Conservation (phyloP, 2,329 filamentous ascomycete genomes). For the Simplicillium aogashimaense region DNA sequence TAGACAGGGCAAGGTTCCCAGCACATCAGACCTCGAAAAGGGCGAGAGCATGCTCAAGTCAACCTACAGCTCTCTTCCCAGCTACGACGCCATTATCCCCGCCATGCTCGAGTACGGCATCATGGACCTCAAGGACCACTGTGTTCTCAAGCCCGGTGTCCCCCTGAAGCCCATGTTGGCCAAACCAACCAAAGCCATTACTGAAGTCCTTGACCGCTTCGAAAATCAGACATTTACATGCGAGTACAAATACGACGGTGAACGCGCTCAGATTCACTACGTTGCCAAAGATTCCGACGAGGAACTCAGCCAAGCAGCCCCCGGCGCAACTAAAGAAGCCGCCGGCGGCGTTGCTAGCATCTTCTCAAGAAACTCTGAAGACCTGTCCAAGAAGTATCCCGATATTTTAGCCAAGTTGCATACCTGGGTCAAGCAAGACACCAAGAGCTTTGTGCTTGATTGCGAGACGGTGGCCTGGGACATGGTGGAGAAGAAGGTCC, state of each 20-base stretch:
- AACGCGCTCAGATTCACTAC: slow-evolving; percentile 97
- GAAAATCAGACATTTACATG: slow-evolving; percentile 94
- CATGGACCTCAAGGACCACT: slow-evolving; percentile 68
- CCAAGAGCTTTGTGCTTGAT: slow-evolving; percentile 94
- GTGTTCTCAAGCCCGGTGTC: slow-evolving; percentile 87
- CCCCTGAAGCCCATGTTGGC: slow-evolving; percentile 98
- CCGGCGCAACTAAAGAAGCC: slow-evolving; percentile 53
- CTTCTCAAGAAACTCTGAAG: slow-evolving; percentile 95
- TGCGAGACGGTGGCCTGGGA: slow-evolving; percentile 98
- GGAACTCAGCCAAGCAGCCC: slow-evolving; percentile 53
- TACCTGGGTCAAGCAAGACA: slow-evolving; percentile 81
- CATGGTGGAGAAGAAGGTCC: slow-evolving; percentile 82
- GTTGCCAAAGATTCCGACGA: slow-evolving; percentile 71
- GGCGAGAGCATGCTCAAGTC: slow-evolving; percentile 82
- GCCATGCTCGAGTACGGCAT: slow-evolving; percentile 82
- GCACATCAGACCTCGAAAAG: slow-evolving; percentile 66
- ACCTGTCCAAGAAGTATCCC: slow-evolving; percentile 94
- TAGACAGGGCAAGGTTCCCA: slow-evolving; percentile 59
- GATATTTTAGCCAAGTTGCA: slow-evolving; percentile 85
- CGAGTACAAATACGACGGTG: slow-evolving; percentile 98
- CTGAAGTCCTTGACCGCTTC: slow-evolving; percentile 92
- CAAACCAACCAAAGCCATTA: slow-evolving; percentile 96
- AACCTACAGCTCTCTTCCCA: slow-evolving; percentile 82
- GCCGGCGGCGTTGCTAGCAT: slow-evolving; percentile 76
- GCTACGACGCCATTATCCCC: slow-evolving; percentile 90